phyloP scores from a whole-genome alignment of 257 asterid species.

The Jacaranda mimosifolia region DNA sequence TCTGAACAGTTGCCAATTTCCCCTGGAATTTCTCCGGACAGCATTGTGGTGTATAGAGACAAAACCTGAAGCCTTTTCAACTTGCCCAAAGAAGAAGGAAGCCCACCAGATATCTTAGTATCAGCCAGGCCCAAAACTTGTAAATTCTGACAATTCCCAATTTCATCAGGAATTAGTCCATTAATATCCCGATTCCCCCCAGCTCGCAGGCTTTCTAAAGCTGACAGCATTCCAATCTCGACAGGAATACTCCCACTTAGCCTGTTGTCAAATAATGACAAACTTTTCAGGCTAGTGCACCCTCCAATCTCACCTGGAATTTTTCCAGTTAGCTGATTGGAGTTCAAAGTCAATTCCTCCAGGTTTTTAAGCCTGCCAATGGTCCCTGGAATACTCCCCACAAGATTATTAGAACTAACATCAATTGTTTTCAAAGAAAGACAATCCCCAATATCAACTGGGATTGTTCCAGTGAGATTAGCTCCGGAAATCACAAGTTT shows the following conservation, averaged over 20 bases:
- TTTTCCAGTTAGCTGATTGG: slow-evolving; percentile 63
- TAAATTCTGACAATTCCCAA: slow-evolving; percentile 60
- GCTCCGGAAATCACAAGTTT: slow-evolving; percentile 62
- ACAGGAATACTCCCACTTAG: slow-evolving; percentile 65
- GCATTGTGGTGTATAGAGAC: slow-evolving; percentile 74
- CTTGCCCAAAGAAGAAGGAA: slow-evolving; percentile 72
- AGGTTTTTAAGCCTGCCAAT: slow-evolving; percentile 60
- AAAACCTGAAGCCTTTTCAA: slow-evolving; percentile 59
- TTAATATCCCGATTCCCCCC: slow-evolving; percentile 75
- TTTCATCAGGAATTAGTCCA: slow-evolving; percentile 66
- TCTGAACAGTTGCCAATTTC: slow-evolving; percentile 77
- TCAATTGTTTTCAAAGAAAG: slow-evolving; percentile 56
- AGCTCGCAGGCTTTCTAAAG: slow-evolving; percentile 54
- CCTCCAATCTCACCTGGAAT: slow-evolving; percentile 66
- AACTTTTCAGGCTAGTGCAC: slow-evolving; percentile 52
- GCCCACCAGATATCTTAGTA: slow-evolving; percentile 67
- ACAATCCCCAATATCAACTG: slow-evolving; percentile 63
- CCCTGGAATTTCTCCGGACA: slow-evolving; percentile 72
- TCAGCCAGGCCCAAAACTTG: slow-evolving; percentile 75
- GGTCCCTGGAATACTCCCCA: slow-evolving; percentile 58
- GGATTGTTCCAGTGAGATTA: slow-evolving; percentile 77
- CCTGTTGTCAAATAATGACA: slow-evolving; percentile 61
- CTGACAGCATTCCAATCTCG: slow-evolving; percentile 55
- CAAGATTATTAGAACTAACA: slow-evolving; percentile 62
- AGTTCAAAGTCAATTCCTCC: slow-evolving; percentile 62